phyloP scores from a whole-genome alignment of 2,329 filamentous ascomycete species.

The Dothistroma septosporum region DNA sequence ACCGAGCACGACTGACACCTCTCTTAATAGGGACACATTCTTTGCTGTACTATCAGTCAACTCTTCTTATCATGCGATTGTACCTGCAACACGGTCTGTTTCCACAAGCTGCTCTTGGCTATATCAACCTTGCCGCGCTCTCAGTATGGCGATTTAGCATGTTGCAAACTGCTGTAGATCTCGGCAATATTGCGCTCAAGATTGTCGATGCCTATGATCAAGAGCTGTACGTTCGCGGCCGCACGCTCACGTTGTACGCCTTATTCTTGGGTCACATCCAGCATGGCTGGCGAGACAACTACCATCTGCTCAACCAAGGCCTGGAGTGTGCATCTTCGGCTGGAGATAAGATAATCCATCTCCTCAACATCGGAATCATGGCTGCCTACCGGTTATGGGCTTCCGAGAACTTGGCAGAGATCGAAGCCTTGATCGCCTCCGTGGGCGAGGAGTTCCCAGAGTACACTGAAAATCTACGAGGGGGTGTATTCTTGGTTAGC shows the following conservation, averaged over 20 bases:
- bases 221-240: conserved; percentile 59
- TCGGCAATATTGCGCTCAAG: conserved; percentile 60
- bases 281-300: conserved; percentile 55
- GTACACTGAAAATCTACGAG: conserved; percentile 67
- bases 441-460: conserved; percentile 69
- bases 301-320: conserved; percentile 60
- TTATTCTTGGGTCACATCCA: conserved; percentile 68
- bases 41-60: conserved; percentile 67
- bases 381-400: conserved; percentile 65
- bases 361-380: conserved; percentile 66
- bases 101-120: conserved; percentile 65
- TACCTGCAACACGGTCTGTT: conserved; percentile 62
- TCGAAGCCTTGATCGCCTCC: conserved; percentile 67
- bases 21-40: conserved; percentile 51
- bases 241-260: conserved; percentile 65
- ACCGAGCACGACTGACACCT: too few relatives aligned
- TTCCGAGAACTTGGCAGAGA: conserved; percentile 63
- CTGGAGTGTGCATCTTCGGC: conserved; percentile 63
- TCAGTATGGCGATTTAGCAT: conserved; percentile 67
- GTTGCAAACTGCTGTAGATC: conserved; percentile 62
- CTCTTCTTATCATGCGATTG: conserved; percentile 62
- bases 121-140: conserved; percentile 65
- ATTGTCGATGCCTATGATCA: conserved; percentile 62
- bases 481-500: conserved; percentile 64
- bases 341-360: conserved; percentile 67